Evolutionary conservation across 2,329 filamentous ascomycete species (phyloP).

Genomic region (Stachybotrys chlorohalonatus): DNA sequence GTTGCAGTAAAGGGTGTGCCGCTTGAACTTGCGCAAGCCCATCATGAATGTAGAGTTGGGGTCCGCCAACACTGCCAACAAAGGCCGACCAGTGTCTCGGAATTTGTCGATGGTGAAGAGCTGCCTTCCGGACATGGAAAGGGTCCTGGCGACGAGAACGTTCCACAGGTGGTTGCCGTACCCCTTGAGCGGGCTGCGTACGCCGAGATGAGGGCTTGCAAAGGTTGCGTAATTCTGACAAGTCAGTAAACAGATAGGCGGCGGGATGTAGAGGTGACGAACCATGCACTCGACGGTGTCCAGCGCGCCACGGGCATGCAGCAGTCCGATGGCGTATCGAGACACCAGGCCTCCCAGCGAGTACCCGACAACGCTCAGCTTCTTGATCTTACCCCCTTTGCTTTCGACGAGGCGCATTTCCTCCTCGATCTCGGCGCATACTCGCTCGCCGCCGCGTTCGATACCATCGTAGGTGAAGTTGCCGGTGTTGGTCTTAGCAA

Average conservation of each 20-base stretch:
- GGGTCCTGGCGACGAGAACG: slow-evolving; percentile 67
- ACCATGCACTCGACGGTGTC: slow-evolving; percentile 72
- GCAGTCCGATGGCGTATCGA: slow-evolving; percentile 75
- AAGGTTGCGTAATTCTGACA: slow-evolving; percentile 83
- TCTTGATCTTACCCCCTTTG: slow-evolving; percentile 63
- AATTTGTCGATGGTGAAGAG: slow-evolving; percentile 83
- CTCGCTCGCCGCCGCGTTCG: slow-evolving; percentile 57
- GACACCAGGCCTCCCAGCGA: slow-evolving; percentile 81
- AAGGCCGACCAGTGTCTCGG: slow-evolving; percentile 68
- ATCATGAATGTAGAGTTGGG: slow-evolving; percentile 77
- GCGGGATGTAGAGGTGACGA: slow-evolving; percentile 12
- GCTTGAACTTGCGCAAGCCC: slow-evolving; percentile 66
- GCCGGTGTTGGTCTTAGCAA: slow-evolving; percentile 64
- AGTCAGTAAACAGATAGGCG: not conserved
- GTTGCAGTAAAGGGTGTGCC: slow-evolving; percentile 75
- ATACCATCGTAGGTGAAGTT: slow-evolving; percentile 65
- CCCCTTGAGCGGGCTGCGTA: slow-evolving; percentile 58
- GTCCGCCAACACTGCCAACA: slow-evolving; percentile 76
- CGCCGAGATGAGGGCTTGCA: slow-evolving; percentile 75
- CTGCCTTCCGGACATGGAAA: slow-evolving; percentile 79
- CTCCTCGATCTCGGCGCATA: slow-evolving; percentile 59
- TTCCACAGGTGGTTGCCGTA: slow-evolving; percentile 67
- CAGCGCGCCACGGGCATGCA: slow-evolving; percentile 73
- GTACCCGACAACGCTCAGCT: slow-evolving; percentile 82
- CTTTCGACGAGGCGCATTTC: slow-evolving; percentile 46